phyloP scores from a whole-genome alignment of 1,284 basidiomycete genomes.

The Lentinus polychrous region DNA sequence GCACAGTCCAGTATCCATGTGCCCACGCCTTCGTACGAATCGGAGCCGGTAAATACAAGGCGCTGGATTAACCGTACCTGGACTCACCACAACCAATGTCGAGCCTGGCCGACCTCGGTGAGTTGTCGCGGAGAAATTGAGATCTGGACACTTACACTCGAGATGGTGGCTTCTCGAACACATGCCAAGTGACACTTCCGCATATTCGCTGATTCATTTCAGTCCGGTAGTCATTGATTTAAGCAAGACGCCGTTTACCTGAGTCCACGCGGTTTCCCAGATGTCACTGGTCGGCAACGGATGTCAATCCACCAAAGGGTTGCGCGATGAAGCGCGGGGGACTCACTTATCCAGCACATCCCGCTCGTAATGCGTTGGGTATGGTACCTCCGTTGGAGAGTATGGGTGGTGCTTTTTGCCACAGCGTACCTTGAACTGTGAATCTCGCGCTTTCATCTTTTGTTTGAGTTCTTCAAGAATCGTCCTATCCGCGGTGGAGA shows the following conservation, averaged over 20 bases:
- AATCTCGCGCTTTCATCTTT: constrained; percentile 41
- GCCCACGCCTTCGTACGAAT: constrained; percentile 43
- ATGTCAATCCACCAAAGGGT: not conserved
- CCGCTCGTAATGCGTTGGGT: constrained; percentile 57
- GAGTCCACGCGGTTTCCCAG: constrained; percentile 55
- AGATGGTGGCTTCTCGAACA: constrained; percentile 47
- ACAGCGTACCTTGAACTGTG: constrained; percentile 47
- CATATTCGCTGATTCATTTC: constrained; percentile 28
- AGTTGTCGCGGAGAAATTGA: constrained; percentile 5
- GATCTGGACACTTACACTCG: constrained; percentile 44
- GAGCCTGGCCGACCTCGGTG: constrained; percentile 31
- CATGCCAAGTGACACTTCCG: constrained; percentile 54
- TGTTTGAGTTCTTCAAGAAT: constrained; percentile 49
- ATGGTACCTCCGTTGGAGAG: constrained; percentile 45
- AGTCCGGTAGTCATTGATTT: not conserved
- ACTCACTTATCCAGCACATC: constrained; percentile 58
- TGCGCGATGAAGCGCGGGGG: not conserved
- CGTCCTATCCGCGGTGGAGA: constrained; percentile 53
- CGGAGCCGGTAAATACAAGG: not conserved
- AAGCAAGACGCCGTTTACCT: constrained; percentile 18
- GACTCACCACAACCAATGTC: constrained; percentile 59
- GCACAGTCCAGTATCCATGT: constrained; percentile 62
- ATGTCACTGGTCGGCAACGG: constrained; percentile 41
- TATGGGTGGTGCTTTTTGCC: constrained; percentile 52
- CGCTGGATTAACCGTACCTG: constrained; percentile 18